Conservation (phyloP, 805 yeast species). For the Alloascoidea africana region DNA sequence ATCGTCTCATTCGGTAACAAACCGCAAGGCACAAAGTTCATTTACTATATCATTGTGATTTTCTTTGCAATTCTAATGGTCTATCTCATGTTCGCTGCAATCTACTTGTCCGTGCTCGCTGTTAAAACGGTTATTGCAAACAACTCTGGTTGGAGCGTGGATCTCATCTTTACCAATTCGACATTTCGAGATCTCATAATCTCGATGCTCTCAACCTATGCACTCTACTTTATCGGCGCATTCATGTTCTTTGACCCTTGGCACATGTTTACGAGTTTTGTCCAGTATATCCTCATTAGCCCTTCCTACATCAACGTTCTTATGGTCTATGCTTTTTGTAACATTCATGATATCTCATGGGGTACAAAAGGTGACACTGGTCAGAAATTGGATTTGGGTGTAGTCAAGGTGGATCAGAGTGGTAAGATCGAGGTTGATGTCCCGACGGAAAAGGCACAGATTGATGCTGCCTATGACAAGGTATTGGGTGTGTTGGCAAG, state of each 20-base stretch:
- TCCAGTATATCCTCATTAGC: slow-evolving; percentile 69
- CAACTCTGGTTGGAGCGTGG: slow-evolving; percentile 19
- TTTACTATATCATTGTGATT: slow-evolving; percentile 58
- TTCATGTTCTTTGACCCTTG: slow-evolving; percentile 77
- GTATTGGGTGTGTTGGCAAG: slow-evolving; percentile 41
- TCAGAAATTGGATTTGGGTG: slow-evolving; percentile 59
- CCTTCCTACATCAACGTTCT: slow-evolving; percentile 87
- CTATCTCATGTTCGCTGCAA: slow-evolving; percentile 78
- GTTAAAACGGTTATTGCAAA: slow-evolving; percentile 37
- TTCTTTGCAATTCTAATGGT: slow-evolving; percentile 83
- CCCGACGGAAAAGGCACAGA: slow-evolving; percentile 64
- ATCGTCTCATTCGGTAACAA: slow-evolving; percentile 87
- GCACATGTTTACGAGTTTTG: slow-evolving; percentile 80
- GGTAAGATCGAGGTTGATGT: slow-evolving; percentile 52
- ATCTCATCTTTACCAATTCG: slow-evolving; percentile 40
- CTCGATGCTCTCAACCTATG: slow-evolving; percentile 76
- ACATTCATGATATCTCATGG: slow-evolving; percentile 94
- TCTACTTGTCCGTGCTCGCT: slow-evolving; percentile 64
- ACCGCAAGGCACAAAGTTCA: slow-evolving; percentile 76
- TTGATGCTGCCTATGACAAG: slow-evolving; percentile 57
- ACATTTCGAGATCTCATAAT: slow-evolving; percentile 78
- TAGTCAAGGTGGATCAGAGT: slow-evolving; percentile 54
- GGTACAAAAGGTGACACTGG: slow-evolving; percentile 81
- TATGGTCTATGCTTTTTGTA: slow-evolving; percentile 91
- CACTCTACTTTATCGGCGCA: slow-evolving; percentile 65